phyloP scores from a whole-genome alignment of 495 filamentous ascomycete species.

The Cladorrhinum samala region DNA sequence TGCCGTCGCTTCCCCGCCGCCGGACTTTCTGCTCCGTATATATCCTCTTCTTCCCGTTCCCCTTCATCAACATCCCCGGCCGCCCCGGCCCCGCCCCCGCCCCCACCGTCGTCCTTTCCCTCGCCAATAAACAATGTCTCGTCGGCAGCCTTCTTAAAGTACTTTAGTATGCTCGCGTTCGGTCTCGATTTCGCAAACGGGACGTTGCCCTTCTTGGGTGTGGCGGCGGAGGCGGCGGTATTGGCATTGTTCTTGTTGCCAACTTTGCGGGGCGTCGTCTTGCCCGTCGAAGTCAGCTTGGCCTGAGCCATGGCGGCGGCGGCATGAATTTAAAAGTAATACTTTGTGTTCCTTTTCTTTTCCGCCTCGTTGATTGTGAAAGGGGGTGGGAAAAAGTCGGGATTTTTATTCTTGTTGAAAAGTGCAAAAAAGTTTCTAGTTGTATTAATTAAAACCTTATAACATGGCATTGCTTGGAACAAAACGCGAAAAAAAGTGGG shows the following conservation, averaged over 20 bases:
- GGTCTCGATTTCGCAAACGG: slow-evolving; percentile 22
- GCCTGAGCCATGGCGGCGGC: too few species aligned
- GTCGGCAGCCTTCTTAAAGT: slow-evolving; percentile 70
- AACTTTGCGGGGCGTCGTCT: not conserved
- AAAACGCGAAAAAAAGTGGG: not conserved
- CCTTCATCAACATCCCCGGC: not conserved
- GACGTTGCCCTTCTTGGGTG: not conserved
- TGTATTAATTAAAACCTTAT: too few species aligned
- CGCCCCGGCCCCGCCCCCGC: not conserved
- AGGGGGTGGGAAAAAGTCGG: too few species aligned
- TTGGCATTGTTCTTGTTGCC: too few species aligned
- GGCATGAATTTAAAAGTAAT: too few species aligned
- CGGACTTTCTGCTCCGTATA: not conserved
- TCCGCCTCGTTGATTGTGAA: too few species aligned
- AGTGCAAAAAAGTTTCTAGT: too few species aligned
- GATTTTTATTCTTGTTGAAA: too few species aligned
- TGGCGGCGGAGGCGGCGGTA: too few species aligned
- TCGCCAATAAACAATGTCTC: slow-evolving; percentile 27
- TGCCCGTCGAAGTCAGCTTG: too few species aligned
- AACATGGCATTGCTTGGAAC: too few species aligned
- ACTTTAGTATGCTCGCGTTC: slow-evolving; percentile 73
- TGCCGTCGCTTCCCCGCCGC: slow-evolving; percentile 20
- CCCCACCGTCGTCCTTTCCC: not conserved
- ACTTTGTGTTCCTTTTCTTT: too few species aligned
- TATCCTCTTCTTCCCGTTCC: slow-evolving; percentile 7